Base-by-base conservation (phyloP, 768 basidiomycete species). In the Phaeotremella skinneri region DNA sequence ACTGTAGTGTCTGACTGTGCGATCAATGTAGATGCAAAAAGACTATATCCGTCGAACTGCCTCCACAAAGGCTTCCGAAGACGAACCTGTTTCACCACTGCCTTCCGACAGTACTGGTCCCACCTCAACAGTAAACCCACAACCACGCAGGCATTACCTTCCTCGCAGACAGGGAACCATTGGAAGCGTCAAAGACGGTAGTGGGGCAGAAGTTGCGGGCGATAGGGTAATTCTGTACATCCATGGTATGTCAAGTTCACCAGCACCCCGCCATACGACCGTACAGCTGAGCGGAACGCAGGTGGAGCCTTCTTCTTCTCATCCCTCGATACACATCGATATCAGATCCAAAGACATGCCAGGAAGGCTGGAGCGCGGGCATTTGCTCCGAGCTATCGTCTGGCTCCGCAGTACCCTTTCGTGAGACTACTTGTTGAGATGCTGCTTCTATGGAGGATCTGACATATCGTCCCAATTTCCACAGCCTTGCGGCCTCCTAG, bases 301-400 rank as follows among this genome's bases (percentile, higher is more conserved):
- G 75, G 75, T 20, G 78, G 78, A 7, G 78, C 78, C 0, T 76
- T 74, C 69, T 77, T 77, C 70, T 79, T 76, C 68, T 72, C 70
- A 3, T 71, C 72, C n/a, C 63, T 78, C 48, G 75, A 78, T 48
- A 78, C 78, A 1, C 78, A 79, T 49, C 67, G 78, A 5, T 79
- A 79, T 52, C 76, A 76, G 43, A 72, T 79, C 29, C 73, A 73
- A 58, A 55, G 78, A 5, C 76, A 79, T 63, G 75, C 75, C 0
- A 66, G 78, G 21, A 79, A 79, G 64, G 75, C 77, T 25, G 71
- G 71, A 20, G 78, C 76, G 0, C 62, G 77, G 11, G 77, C 76
- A 1, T 77, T 79, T 32, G 75, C 75, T 4, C 71, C 71, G 0
- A 61, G 68, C 4, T 76, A 76, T 49, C 60, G 75, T 6, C 51